Conservation (phyloP, 1,139 yeast genomes). For the Pichia sp. region DNA sequence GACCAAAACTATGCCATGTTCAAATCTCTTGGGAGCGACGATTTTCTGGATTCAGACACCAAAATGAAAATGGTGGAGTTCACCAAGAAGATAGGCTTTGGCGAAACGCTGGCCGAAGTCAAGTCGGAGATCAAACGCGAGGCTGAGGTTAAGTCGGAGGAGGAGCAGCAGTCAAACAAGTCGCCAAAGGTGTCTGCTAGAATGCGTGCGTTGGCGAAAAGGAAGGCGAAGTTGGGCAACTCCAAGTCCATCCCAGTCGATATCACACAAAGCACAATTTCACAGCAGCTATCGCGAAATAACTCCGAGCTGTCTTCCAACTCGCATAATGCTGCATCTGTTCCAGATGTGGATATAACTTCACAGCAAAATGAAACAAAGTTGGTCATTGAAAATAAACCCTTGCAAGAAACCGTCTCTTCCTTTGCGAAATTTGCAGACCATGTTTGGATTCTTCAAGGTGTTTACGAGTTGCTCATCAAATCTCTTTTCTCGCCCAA, state of each 20-base stretch:
- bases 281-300: conserved; percentile 46
- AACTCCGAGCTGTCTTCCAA: conserved; percentile 6
- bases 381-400: conserved; percentile 76
- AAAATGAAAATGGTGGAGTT: conserved; percentile 35
- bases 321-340: background rate
- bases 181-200: conserved; percentile 55
- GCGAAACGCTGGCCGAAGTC: conserved; percentile 11
- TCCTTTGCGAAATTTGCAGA: conserved; percentile 60
- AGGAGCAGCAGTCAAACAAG: conserved; percentile 11
- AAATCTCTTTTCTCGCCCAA: conserved; percentile 77
- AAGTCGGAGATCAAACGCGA: background rate
- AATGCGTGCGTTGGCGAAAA: conserved; percentile 86
- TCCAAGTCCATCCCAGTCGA: conserved; percentile 58
- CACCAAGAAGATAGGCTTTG: conserved; percentile 29
- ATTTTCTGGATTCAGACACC: conserved; percentile 30
- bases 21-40: conserved; percentile 3
- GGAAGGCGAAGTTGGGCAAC: conserved; percentile 79
- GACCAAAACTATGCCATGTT: conserved; percentile 40
- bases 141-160: conserved; percentile 5
- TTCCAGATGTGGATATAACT: conserved; percentile 51
- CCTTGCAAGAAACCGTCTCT: conserved; percentile 56
- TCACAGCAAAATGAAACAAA: conserved; percentile 78
- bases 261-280: conserved; percentile 71
- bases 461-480: conserved; percentile 82
- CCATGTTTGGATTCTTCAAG: conserved; percentile 91